phyloP scores from a whole-genome alignment of 2,329 filamentous ascomycete species.

The Aspergillus aculeatinus region DNA sequence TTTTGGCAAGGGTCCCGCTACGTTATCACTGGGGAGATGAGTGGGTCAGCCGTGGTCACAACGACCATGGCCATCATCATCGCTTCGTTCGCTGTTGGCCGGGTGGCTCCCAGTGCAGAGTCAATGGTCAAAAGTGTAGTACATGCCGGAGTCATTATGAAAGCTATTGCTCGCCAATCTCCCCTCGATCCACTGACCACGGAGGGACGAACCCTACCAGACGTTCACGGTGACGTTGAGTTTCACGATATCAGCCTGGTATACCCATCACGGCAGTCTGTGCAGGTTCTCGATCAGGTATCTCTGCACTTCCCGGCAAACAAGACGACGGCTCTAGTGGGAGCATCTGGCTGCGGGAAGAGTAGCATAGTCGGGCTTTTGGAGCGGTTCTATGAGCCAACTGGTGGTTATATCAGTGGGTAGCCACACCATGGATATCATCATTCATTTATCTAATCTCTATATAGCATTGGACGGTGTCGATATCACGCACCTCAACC shows the following conservation, averaged over 20 bases:
- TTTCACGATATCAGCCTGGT: conserved; percentile 37
- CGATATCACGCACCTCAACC: conserved; percentile 35
- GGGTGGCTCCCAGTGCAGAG: neutral
- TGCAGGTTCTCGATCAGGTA: conserved; percentile 35
- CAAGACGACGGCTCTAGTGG: conserved; percentile 63
- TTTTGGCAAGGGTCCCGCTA: conserved; percentile 41
- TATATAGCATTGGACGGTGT: conserved; percentile 33
- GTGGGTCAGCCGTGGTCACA: neutral
- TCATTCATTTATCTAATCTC: neutral
- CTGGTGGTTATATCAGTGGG: conserved; percentile 29
- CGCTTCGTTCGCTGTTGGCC: neutral
- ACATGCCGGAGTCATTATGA: conserved; percentile 35
- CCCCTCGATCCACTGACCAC: conserved; percentile 34
- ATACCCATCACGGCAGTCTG: conserved; percentile 43
- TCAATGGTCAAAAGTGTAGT: neutral
- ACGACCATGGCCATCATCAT: neutral
- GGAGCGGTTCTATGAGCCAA: conserved; percentile 66
- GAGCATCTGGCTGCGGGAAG: conserved; percentile 70
- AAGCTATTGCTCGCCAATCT: conserved; percentile 38
- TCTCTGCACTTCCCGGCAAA: conserved; percentile 36
- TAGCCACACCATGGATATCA: neutral
- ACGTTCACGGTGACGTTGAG: conserved; percentile 32
- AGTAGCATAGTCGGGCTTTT: conserved; percentile 71
- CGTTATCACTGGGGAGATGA: conserved; percentile 29
- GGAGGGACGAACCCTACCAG: conserved; percentile 16